phyloP scores from a whole-genome alignment of 1,284 basidiomycete genomes.

The Ustilago loliicola region DNA sequence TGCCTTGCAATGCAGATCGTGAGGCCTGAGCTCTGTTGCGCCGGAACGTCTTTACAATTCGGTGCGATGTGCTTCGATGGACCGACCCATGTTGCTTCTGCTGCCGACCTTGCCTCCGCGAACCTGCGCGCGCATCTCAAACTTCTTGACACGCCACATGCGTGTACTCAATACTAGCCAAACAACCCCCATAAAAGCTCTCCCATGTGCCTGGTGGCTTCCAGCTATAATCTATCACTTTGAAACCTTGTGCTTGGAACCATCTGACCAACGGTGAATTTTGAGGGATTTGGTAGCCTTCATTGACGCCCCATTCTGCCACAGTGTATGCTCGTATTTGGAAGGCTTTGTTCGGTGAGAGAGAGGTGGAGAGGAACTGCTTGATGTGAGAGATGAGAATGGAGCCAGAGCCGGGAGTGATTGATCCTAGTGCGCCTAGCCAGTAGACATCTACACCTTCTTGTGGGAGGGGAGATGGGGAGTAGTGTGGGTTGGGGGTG shows the following conservation, averaged over 20 bases:
- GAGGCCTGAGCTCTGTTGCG: no score
- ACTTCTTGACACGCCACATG: background rate
- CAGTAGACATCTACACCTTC: conserved; percentile 6
- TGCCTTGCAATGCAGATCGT: no score
- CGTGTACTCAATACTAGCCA: conserved; percentile 25
- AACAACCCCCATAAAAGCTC: conserved; percentile 26
- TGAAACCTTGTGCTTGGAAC: conserved; percentile 25
- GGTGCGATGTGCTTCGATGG: no score
- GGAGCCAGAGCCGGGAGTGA: conserved; percentile 12
- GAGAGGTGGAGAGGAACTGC: conserved; percentile 4
- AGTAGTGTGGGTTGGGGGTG: conserved; percentile 5
- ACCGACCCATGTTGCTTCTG: no score
- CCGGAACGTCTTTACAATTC: no score
- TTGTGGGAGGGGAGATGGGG: background rate
- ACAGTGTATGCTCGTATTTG: conserved; percentile 27
- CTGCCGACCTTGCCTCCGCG: no score
- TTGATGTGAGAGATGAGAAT: conserved; percentile 24
- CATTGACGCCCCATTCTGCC: conserved; percentile 26
- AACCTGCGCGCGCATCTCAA: background rate
- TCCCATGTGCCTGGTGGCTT: conserved; percentile 36
- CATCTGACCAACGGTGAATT: conserved; percentile 13
- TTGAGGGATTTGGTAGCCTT: background rate
- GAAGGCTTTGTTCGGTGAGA: background rate
- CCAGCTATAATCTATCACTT: conserved; percentile 28
- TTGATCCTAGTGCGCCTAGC: conserved; percentile 30